Evolutionary conservation across 2,329 filamentous ascomycete species (phyloP).

Genomic region (Stemphylium beticola): DNA sequence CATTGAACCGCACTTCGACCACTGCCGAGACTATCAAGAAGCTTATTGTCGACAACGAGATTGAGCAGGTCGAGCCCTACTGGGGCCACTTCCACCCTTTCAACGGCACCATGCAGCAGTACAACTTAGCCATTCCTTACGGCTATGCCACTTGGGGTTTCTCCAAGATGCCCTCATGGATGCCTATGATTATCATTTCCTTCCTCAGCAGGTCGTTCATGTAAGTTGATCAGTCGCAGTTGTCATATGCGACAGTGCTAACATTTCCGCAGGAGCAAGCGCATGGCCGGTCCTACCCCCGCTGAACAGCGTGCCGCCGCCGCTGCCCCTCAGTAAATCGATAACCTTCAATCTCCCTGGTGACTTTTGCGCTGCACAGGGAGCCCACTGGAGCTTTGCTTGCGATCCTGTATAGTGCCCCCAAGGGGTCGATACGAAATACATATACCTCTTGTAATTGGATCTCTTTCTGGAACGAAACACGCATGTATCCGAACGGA

Average conservation of each 20-base stretch:
- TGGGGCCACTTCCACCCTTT: constrained; percentile 79
- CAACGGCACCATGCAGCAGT: constrained; percentile 69
- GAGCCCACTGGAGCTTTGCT: neutral
- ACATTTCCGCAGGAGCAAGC: constrained; percentile 15
- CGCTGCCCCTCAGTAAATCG: constrained; percentile 11
- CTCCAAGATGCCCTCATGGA: constrained; percentile 69
- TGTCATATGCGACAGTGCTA: neutral
- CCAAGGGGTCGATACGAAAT: neutral
- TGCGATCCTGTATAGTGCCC: neutral
- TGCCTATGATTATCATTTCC: constrained; percentile 77
- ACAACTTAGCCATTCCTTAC: constrained; percentile 66
- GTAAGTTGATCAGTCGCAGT: constrained; percentile 57
- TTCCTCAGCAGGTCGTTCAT: constrained; percentile 77
- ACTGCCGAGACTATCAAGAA: constrained; percentile 68
- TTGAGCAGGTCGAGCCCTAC: constrained; percentile 58
- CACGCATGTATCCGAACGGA: neutral
- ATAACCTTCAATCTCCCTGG: neutral
- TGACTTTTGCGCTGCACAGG: neutral
- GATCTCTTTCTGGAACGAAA: neutral
- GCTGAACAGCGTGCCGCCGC: constrained; percentile 9
- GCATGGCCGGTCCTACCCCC: constrained; percentile 16
- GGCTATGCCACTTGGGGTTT: constrained; percentile 72
- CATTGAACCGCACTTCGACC: constrained; percentile 72
- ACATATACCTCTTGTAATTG: neutral
- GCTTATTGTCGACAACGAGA: constrained; percentile 65